Evolutionary conservation across 2,329 filamentous ascomycete species (phyloP), one percentile per base, ranked within the genome.

Genomic region (Apiospora koreana): DNA sequence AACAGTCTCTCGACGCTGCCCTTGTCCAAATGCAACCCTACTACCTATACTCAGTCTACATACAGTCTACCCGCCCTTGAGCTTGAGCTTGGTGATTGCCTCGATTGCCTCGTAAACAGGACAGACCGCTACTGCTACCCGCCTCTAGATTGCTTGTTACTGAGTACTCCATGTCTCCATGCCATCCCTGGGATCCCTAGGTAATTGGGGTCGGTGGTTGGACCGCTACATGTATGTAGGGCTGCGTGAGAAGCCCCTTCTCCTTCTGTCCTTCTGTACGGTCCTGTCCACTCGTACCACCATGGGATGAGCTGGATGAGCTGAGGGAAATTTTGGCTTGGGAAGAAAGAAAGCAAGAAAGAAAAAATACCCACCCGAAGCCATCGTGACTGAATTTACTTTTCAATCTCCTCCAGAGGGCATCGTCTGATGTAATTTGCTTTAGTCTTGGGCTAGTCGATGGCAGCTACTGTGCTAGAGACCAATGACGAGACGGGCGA

Each of bases 311-410:
- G 54, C 6, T 54, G 35, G 25, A 25, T 58, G 50, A 58, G 54
- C 6, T 54, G 48, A n/a, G 31, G 28, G 54, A n/a, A 12, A 38
- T n/a, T n/a, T n/a, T n/a, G 54, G 31, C 54, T 38, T n/a, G 54
- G 21, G 10, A 58, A 18, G 28, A 38, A 10, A n/a, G 31, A 38
- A 18, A 38, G 31, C n/a, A n/a, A n/a, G n/a, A n/a, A n/a, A n/a
- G n/a, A n/a, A n/a, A 14, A 38, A 14, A n/a, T 4, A 38, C 31
- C 43, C 54, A 62, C 54, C 21, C 2, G 54, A 38, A 62, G 54
- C 54, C 54, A 62, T 62, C 54, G 54, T 62, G 54, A 62, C 54
- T 62, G 31, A n/a, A 21, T 38, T 62, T 62, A 62, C 28, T 62
- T 62, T 62, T 62, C 31, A 62, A 38, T 62, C 31, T 25, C 48